These are phyloP conservation scores for Candida andamanensis DNA, from an alignment of 805 yeast species.

Conservation along the genomic window DNA sequence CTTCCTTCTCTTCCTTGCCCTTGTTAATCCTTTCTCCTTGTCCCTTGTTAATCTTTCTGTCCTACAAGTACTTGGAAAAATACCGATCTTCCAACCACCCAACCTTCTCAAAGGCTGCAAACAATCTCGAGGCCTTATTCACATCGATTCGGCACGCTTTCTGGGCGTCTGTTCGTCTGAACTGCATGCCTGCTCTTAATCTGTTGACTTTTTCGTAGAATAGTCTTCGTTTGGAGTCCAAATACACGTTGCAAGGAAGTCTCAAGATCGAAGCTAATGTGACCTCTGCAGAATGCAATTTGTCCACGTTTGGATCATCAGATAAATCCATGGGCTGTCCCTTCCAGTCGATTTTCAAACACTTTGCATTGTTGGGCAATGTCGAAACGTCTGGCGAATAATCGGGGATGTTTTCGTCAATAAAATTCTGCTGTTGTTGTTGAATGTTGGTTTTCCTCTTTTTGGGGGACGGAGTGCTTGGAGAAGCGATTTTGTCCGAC, in stretches of 20 bases:
- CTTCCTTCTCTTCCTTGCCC: too few species aligned
- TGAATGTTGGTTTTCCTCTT: conserved; percentile 30
- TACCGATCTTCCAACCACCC: conserved; percentile 85
- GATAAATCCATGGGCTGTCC: conserved; percentile 94
- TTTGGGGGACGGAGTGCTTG: conserved; percentile 24
- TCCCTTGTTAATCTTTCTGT: too few species aligned
- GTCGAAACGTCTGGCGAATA: conserved; percentile 67
- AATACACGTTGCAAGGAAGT: conserved; percentile 79
- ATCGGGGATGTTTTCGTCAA: conserved; percentile 73
- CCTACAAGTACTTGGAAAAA: conserved; percentile 39
- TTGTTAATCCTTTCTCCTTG: too few species aligned
- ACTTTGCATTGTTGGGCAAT: conserved; percentile 62
- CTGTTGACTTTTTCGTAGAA: conserved; percentile 87
- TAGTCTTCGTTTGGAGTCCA: conserved; percentile 63
- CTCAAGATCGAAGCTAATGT: conserved; percentile 82
- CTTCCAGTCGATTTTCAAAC: conserved; percentile 92
- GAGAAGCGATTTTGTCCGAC: conserved; percentile 8
- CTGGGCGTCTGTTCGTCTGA: conserved; percentile 96
- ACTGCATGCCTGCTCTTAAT: conserved; percentile 62
- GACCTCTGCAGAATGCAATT: conserved; percentile 89
- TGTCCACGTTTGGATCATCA: conserved; percentile 63
- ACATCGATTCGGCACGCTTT: conserved; percentile 97
- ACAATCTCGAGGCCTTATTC: conserved; percentile 88
- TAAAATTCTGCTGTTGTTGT: conserved; percentile 42
- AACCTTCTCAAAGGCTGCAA: conserved; percentile 83